Evolutionary conservation across 176 grass and related monocot genomes (phyloP).

Genomic region (Typha latifolia): DNA sequence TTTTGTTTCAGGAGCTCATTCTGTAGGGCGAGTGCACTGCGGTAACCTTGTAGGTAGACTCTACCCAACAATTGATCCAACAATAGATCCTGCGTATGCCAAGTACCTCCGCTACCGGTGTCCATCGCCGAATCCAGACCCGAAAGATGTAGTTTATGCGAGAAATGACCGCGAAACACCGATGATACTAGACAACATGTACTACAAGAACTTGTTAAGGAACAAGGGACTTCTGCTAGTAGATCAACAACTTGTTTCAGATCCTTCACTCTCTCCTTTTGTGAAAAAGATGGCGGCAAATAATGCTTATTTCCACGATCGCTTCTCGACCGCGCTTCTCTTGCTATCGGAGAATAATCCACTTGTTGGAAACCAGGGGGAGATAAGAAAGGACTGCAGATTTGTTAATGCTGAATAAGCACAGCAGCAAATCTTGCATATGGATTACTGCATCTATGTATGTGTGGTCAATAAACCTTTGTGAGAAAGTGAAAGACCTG

Average conservation of each 20-base stretch:
- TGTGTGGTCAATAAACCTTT: no score
- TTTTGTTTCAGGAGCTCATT: slow-evolving; percentile 23
- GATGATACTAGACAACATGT: slow-evolving; percentile 55
- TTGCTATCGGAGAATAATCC: slow-evolving; percentile 43
- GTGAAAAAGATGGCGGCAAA: slow-evolving; percentile 32
- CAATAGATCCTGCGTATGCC: slow-evolving; percentile 23
- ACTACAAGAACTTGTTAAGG: slow-evolving; percentile 36
- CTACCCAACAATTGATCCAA: slow-evolving; percentile 31
- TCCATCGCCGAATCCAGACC: slow-evolving; percentile 26
- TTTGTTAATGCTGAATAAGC: slow-evolving; percentile 24
- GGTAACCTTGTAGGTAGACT: slow-evolving; percentile 28
- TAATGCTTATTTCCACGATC: slow-evolving; percentile 35
- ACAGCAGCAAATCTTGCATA: no score
- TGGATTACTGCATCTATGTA: no score
- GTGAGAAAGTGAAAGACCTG: no score
- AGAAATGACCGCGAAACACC: slow-evolving; percentile 50
- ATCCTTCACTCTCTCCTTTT: slow-evolving; percentile 28
- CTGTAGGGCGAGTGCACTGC: slow-evolving; percentile 48
- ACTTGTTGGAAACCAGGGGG: slow-evolving; percentile 25
- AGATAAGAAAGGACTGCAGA: slow-evolving; percentile 51
- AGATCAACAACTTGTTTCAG: slow-evolving; percentile 41
- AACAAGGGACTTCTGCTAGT: slow-evolving; percentile 35
- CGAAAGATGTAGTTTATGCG: slow-evolving; percentile 38
- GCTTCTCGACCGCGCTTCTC: slow-evolving; percentile 33
- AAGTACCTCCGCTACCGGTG: slow-evolving; percentile 31